phyloP scores from a whole-genome alignment of 2,329 filamentous ascomycete genomes.

The Pseudogymnoascus sp. region DNA sequence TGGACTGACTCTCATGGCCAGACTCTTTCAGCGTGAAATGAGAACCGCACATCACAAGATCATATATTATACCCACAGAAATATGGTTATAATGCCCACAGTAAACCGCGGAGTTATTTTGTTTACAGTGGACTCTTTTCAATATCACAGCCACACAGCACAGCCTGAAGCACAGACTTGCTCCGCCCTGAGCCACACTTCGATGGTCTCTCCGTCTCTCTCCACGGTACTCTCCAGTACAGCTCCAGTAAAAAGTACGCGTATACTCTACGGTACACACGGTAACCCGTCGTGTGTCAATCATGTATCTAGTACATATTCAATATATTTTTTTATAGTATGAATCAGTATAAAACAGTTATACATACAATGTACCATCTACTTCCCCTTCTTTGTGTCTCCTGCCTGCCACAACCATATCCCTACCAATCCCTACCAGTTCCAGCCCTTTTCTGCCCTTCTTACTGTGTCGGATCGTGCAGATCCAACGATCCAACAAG shows the following conservation, averaged over 20 bases:
- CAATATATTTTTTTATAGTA: background rate
- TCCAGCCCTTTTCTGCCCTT: constrained; percentile 14
- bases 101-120: background rate
- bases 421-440: constrained; percentile 13
- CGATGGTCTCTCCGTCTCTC: background rate
- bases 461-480: constrained; percentile 11
- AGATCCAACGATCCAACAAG: constrained; percentile 18
- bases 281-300: background rate
- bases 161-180: background rate
- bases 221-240: no score
- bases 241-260: no score
- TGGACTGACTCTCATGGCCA: background rate
- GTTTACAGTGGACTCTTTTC: background rate
- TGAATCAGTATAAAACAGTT: background rate
- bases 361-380: background rate
- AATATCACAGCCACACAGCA: background rate
- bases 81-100: background rate
- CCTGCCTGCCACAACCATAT: constrained; percentile 16
- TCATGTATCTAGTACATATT: background rate
- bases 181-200: background rate
- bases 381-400: constrained; percentile 13
- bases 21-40: background rate
- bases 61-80: background rate
- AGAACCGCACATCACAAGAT: background rate
- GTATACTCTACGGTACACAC: background rate